Percentiles rank a stretch among this genome's conserved stretches.
phyloP scores from a whole-genome alignment of 2,329 filamentous ascomycete genomes.

The Fulvia fulva region DNA sequence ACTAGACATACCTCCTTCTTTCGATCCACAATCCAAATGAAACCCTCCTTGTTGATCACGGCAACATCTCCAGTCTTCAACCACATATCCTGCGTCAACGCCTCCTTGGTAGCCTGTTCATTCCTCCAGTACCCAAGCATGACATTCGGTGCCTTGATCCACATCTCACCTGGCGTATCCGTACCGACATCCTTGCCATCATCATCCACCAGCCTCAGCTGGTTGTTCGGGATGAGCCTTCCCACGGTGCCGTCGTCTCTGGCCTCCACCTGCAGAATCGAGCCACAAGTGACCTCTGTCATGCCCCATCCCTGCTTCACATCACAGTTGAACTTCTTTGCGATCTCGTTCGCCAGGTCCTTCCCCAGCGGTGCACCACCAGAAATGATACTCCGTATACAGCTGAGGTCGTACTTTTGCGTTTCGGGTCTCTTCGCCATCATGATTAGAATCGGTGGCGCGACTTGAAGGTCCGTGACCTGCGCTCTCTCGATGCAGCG shows the following conservation, averaged over 20 bases:
- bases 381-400: slow-evolving; percentile 39
- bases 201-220: slow-evolving; percentile 40
- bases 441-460: slow-evolving; percentile 44
- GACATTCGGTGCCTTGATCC: slow-evolving; percentile 39
- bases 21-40: slow-evolving; percentile 36
- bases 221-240: slow-evolving; percentile 37
- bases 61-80: slow-evolving; percentile 36
- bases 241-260: slow-evolving; percentile 38
- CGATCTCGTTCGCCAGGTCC: slow-evolving; percentile 41
- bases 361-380: slow-evolving; percentile 42
- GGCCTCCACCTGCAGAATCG: slow-evolving; percentile 35
- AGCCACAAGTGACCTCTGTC: slow-evolving; percentile 41
- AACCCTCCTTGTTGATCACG: slow-evolving; percentile 30
- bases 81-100: slow-evolving; percentile 38
- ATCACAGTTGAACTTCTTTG: slow-evolving; percentile 32
- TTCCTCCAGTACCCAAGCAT: slow-evolving; percentile 43
- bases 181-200: slow-evolving; percentile 38
- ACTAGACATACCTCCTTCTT: slow-evolving; percentile 29
- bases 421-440: slow-evolving; percentile 43
- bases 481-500: slow-evolving; percentile 35
- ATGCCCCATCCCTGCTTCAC: slow-evolving; percentile 42
- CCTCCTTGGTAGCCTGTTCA: slow-evolving; percentile 37
- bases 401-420: slow-evolving; percentile 38
- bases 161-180: slow-evolving; percentile 39
- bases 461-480: slow-evolving; percentile 40